A percentile compares a stretch with the other conserved stretches of the same genome.
phyloP scores from a whole-genome alignment of 805 yeast species.

The Jamesozyma gamospora region DNA sequence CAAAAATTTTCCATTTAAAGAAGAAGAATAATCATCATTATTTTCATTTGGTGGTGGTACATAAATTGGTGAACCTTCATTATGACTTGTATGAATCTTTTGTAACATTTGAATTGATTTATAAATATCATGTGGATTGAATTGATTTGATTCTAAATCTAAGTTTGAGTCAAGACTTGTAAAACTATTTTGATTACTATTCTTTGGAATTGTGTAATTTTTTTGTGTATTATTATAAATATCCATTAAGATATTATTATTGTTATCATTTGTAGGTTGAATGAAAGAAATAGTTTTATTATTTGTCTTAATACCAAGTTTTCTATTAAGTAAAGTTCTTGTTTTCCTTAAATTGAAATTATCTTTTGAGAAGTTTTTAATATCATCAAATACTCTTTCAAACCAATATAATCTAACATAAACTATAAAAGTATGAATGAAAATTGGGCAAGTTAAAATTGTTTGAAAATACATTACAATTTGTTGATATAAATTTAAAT shows the following conservation, averaged over 20 bases:
- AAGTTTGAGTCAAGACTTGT: no score
- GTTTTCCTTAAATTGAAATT: conserved; percentile 75
- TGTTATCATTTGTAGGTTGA: no score
- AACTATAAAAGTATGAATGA: conserved; percentile 69
- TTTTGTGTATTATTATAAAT: no score
- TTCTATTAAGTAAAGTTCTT: conserved; percentile 19
- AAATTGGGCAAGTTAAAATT: conserved; percentile 71
- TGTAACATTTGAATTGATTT: conserved; percentile 74
- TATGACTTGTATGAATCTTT: conserved; percentile 31
- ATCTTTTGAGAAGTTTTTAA: conserved; percentile 59
- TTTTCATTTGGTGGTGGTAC: no score
- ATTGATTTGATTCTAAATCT: conserved; percentile 22
- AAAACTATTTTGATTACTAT: no score
- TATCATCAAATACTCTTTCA: conserved; percentile 74
- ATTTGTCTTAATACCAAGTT: no score
- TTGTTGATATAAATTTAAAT: conserved; percentile 65
- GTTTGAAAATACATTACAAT: conserved; percentile 53
- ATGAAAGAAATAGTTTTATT: background rate
- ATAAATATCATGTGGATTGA: conserved; percentile 72
- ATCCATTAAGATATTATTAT: background rate
- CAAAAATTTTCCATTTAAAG: no score
- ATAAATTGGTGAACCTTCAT: background rate
- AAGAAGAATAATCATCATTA: no score
- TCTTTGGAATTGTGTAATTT: no score
- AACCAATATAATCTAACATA: conserved; percentile 79